Base-by-base conservation (phyloP, 768 basidiomycete genomes). In the Leccinum truebloodii region DNA sequence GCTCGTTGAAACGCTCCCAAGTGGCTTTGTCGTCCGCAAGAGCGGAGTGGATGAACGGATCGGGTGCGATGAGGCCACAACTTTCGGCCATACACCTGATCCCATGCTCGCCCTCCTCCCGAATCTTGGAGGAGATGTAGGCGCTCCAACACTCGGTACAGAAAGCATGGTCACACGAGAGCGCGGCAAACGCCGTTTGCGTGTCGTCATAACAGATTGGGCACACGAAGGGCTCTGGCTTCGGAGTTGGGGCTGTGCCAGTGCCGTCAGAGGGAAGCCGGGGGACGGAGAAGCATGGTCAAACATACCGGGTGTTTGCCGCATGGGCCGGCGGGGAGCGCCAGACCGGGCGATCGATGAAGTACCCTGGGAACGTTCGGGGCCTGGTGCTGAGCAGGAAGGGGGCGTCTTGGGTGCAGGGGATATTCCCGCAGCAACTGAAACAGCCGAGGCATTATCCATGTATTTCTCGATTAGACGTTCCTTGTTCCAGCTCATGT, bases 401-500 rank as follows among this genome's bases (percentile, higher is more conserved):
- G 67, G 59, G 5, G 67, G 52, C 5, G 39, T 54, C 41, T 60
- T 75, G 32, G 69, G 67, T 37, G 71, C 64, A 34, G 74, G 79
- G 63, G 67, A 82, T 65, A 90, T 81, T 4, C 96, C 97, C 1
- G 95, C 94, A 7, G 85, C 83, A 28, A 85, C 80, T 30, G 88
- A 84, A 16, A 95, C 83, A 8, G 78, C 76, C 20, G 86, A 80
- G 1, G 92, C 85, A 61, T 94, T 91, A 67, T 98, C 96, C 94
- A 97, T 97, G 77, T 93, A 98, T 73, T 92, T 90, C 77, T 98
- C 96, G 66, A 94, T 93, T 22, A 99, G 83, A 58, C 89, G 88
- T 73, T 99, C 97, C 71, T 92, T 93, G 81, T 98, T 98, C 97
- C 97, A 99, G 58, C 82, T 80, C 80, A 89, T 85, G 76, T 91